Percentiles rank a stretch among this genome's conserved stretches.
These are phyloP conservation scores for Nemophila menziesii DNA, from an alignment of 257 asterid species.

Conservation along the genomic window DNA sequence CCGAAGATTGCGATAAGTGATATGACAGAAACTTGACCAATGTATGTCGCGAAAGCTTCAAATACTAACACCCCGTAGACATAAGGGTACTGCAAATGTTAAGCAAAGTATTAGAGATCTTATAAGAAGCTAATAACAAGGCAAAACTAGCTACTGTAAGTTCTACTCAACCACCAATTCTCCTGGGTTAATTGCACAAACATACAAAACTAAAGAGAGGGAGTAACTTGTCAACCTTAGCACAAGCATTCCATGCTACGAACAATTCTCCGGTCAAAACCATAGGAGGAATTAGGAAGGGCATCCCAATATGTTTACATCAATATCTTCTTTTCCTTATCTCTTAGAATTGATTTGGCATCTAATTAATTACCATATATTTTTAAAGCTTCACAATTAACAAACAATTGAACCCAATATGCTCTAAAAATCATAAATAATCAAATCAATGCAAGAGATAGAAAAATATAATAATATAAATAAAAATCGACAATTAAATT, in stretches of 20 bases:
- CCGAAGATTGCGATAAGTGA: conserved; percentile 89
- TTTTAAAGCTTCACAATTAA: no score
- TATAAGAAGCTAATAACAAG: neutral
- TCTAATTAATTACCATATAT: no score
- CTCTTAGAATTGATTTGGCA: no score
- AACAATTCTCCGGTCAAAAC: conserved; percentile 63
- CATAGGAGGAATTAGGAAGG: conserved; percentile 69
- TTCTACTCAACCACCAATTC: neutral
- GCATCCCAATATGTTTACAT: no score
- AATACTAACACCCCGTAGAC: conserved; percentile 83
- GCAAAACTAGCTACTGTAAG: neutral
- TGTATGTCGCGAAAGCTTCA: conserved; percentile 89
- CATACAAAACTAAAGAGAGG: neutral
- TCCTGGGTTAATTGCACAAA: neutral
- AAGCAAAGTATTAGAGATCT: neutral
- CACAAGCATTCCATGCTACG: conserved; percentile 70
- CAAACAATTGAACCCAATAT: no score
- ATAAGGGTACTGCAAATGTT: conserved; percentile 61
- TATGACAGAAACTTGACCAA: conserved; percentile 89
- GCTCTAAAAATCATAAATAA: no score
- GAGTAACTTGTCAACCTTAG: conserved; percentile 27
- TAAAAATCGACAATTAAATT: no score
- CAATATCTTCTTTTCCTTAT: no score
- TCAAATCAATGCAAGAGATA: no score
- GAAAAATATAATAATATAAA: no score